Percentiles rank a stretch among this genome's conserved stretches.
phyloP scores from a whole-genome alignment of 2,329 filamentous ascomycete genomes.

The Berkeleyomyces basicola region DNA sequence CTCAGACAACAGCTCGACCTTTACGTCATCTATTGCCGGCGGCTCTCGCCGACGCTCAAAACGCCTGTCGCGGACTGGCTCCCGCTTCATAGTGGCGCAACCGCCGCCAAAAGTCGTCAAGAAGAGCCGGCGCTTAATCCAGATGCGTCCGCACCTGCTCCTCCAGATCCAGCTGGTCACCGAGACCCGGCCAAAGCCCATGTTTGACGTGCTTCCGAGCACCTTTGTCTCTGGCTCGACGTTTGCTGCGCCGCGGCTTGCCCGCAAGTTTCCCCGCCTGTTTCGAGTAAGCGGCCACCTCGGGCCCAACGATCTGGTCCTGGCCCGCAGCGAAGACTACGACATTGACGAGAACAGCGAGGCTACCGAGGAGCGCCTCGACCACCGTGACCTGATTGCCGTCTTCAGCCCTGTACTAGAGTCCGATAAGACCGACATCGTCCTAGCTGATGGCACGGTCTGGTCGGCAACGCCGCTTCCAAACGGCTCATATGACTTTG shows the following conservation, averaged over 20 bases:
- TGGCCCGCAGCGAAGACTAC: slow-evolving; percentile 57
- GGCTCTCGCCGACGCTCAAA: slow-evolving; percentile 15
- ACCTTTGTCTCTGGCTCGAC: slow-evolving; percentile 38
- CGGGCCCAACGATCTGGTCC: slow-evolving; percentile 50
- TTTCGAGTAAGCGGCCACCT: slow-evolving; percentile 47
- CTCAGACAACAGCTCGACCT: slow-evolving; percentile 28
- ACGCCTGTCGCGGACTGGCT: slow-evolving; percentile 25
- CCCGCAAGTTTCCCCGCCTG: slow-evolving; percentile 44
- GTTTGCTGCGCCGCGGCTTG: slow-evolving; percentile 39
- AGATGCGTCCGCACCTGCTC: slow-evolving; percentile 50
- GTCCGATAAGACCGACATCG: slow-evolving; percentile 46
- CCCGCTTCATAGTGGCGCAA: slow-evolving; percentile 50
- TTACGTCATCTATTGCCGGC: slow-evolving; percentile 16
- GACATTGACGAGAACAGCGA: slow-evolving; percentile 31
- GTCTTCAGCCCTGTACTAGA: slow-evolving; percentile 40
- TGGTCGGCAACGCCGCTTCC: slow-evolving; percentile 38
- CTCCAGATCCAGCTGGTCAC: slow-evolving; percentile 56
- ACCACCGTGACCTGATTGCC: slow-evolving; percentile 42
- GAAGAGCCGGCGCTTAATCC: slow-evolving; percentile 48
- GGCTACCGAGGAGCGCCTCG: slow-evolving; percentile 29
- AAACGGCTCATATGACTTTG: slow-evolving; percentile 50
- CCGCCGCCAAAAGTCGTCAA: slow-evolving; percentile 42
- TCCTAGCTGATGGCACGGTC: slow-evolving; percentile 44
- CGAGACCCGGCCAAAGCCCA: slow-evolving; percentile 45
- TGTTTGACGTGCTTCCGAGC: slow-evolving; percentile 58